Conservation (phyloP, 1,284 basidiomycete genomes). For the Erythrobasidium hasegawianum region DNA sequence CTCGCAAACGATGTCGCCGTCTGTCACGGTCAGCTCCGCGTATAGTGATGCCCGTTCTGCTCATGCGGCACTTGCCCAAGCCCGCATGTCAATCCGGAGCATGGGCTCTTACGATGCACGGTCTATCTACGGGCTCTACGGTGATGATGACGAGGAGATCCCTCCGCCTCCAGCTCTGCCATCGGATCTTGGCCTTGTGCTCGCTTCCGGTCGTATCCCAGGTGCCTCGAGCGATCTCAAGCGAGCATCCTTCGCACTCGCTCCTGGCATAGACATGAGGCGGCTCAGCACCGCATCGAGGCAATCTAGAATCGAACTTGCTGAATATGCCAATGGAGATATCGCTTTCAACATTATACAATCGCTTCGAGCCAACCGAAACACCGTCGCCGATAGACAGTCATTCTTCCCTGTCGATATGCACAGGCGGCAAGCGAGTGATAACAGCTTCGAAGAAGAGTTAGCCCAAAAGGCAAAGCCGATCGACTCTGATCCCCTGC, state of each 20-base stretch:
- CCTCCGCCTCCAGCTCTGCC: conserved; percentile 5
- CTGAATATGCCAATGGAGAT: conserved; percentile 29
- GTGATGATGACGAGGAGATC: conserved; percentile 27
- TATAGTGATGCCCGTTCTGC: not conserved
- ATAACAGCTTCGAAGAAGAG: conserved; percentile 22
- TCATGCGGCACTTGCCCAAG: not conserved
- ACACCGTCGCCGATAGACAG: conserved; percentile 4
- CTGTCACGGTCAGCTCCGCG: not conserved
- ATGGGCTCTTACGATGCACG: conserved; percentile 30
- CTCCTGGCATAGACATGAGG: conserved; percentile 17
- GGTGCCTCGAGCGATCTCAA: conserved; percentile 10
- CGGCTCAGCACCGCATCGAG: conserved; percentile 14
- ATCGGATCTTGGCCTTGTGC: conserved; percentile 14
- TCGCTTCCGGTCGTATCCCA: conserved; percentile 29
- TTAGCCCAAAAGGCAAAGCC: conserved; percentile 4
- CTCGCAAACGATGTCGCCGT: not conserved
- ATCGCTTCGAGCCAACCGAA: conserved; percentile 7
- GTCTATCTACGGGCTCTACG: conserved; percentile 32
- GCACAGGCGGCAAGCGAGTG: conserved; percentile 26
- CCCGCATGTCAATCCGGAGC: conserved; percentile 20
- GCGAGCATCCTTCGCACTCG: conserved; percentile 21
- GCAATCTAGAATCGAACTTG: conserved; percentile 20
- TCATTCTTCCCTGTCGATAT: conserved; percentile 25
- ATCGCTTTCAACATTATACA: conserved; percentile 34
- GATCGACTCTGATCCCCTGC: conserved; percentile 19